phyloP scores from a whole-genome alignment of 2,329 filamentous ascomycete genomes.

The Colletotrichum eremochloae region DNA sequence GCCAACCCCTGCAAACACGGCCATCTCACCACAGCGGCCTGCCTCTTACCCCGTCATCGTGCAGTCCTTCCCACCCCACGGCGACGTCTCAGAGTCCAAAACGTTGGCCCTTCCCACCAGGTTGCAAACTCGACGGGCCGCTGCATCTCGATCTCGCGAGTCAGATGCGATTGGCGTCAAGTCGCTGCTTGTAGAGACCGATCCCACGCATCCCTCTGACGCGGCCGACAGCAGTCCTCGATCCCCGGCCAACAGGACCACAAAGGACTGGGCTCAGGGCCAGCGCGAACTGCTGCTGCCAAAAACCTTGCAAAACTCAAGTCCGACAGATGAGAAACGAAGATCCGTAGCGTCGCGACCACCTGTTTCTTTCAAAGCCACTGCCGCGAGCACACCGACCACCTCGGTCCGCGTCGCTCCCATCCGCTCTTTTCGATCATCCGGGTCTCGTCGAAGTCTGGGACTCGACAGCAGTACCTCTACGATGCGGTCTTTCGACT shows the following conservation, averaged over 20 bases:
- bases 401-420: slow-evolving; percentile 62
- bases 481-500: slow-evolving; percentile 58
- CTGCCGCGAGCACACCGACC: slow-evolving; percentile 49
- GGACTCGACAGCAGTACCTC: slow-evolving; percentile 65
- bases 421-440: slow-evolving; percentile 69
- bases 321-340: slow-evolving; percentile 63
- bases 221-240: slow-evolving; percentile 44
- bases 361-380: slow-evolving; percentile 65
- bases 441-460: slow-evolving; percentile 68
- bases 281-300: slow-evolving; percentile 63
- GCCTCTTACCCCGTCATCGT: slow-evolving; percentile 51
- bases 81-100: slow-evolving; percentile 44
- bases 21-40: slow-evolving; percentile 49
- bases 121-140: slow-evolving; percentile 55
- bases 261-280: slow-evolving; percentile 55
- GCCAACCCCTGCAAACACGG: slow-evolving; percentile 42
- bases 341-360: slow-evolving; percentile 56
- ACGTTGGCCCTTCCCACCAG: slow-evolving; percentile 48
- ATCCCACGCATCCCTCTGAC: slow-evolving; percentile 51
- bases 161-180: slow-evolving; percentile 52
- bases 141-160: slow-evolving; percentile 54
- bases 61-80: slow-evolving; percentile 20
- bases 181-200: slow-evolving; percentile 50
- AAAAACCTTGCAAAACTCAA: slow-evolving; percentile 55
- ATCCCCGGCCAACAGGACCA: slow-evolving; percentile 48